Evolutionary conservation across 2,329 filamentous ascomycete genomes (phyloP), one percentile per base, ranked within the genome.

Genomic region (Lasiodiplodia theobromae): DNA sequence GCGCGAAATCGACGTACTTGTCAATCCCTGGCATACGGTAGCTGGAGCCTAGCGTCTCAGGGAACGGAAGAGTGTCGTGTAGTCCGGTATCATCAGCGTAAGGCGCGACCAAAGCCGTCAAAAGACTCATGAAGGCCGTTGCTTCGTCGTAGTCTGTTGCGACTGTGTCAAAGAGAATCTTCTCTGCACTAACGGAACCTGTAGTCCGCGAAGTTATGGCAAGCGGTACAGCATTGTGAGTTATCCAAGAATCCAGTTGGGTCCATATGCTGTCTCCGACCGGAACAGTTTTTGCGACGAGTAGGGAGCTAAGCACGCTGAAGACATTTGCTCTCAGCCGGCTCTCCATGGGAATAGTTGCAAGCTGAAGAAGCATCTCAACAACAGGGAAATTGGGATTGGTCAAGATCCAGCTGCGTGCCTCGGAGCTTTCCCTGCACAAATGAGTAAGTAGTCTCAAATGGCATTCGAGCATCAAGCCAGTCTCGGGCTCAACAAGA

Each of bases 381-480:
- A 92, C 86, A 51, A 97, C 83, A 72, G 89, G 89, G 73, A 92
- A 90, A 6, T 85, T 86, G 25, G 89, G 86, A 69, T 88, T 83
- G 52, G 88, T 86, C 25, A 96, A 82, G 69, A 98, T 85, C 84
- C 91, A 97, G 40, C 87, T 82, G 62, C 95, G 87, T 1, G 93
- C 91, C 23, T 85, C 83, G 69, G 87, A 84, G 75, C 93, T 97
- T 76, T 95, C 89, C 25, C 87, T 85, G 70, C 91, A 90, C 11
- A 99, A 84, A 78, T 96, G 93, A 3, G 93, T 89, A 73, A 97
- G 92, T 5, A 99, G 86, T 37, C 95, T 89, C 65, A 99, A 85
- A 77, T 98, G 98, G 73, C 93, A 95, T 76, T 97, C 94, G 34
- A 99, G 85, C 93, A 99, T 97, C 81, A 97, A 92, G n/a, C 91